Base-by-base conservation (phyloP, 2,329 filamentous ascomycete genomes). In the Fusarium guadeloupense region DNA sequence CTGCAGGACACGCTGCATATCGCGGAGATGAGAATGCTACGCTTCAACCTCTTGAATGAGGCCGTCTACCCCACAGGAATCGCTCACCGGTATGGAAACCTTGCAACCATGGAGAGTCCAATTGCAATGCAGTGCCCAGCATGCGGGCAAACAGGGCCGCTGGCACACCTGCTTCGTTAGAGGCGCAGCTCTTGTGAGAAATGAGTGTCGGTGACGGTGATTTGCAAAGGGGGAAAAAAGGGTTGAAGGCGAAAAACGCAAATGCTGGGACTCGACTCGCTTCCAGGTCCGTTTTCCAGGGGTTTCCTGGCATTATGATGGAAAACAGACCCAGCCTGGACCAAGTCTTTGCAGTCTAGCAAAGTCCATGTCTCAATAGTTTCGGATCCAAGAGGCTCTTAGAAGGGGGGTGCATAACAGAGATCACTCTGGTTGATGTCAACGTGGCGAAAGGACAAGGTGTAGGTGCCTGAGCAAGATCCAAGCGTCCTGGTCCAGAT, bases 71-170 rank as follows among this genome's bases (percentile, higher is more conserved):
- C 60, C 60, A 63, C 60, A 63, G 28, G 41, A 47, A 53, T 26
- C 31, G 48, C 59, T 64, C 60, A 63, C 60, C 60, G 60, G 60
- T 63, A 64, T 63, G 60, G 60, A 47, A 57, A 52, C 57, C 57
- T 44, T 42, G 42, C 34, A 48, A 38, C 35, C n/a, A 33, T 64
- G 60, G 60, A 46, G 46, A 64, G 60, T 42, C 59, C 60, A 63
- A 63, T 64, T 56, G 51, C 31, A 25, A 21, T 12, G 41, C 54
- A 39, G 10, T 28, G 31, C 26, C 37, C 47, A 63, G 28, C 26
- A 47, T 41, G 43, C 43, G 52, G 35, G 45, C 52, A 48, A 40
- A 40, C 41, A 64, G 60, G 60, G 49, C 45, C 46, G 49, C 35
- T 45, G 41, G 38, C 39, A 50, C 42, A 52, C 55, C 60, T 64